Evolutionary conservation across 2,329 filamentous ascomycete species (phyloP).

Genomic region (Whalleya microplaca): DNA sequence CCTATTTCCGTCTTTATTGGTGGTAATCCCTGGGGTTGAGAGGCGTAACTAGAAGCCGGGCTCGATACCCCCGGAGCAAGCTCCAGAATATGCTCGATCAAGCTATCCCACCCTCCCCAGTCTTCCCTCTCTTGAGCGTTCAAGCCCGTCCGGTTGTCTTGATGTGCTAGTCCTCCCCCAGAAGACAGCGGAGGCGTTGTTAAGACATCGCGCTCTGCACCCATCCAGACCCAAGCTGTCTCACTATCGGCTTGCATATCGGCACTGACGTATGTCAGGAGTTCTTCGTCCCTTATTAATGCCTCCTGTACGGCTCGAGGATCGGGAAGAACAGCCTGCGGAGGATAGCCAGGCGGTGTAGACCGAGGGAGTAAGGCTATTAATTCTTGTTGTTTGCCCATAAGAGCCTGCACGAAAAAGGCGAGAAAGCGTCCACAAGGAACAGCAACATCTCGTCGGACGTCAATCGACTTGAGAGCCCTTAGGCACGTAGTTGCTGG

Average conservation of each 20-base stretch:
- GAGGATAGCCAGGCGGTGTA: conserved; percentile 29
- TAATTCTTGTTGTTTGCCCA: conserved; percentile 56
- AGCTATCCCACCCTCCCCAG: conserved; percentile 80
- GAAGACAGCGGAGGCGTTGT: conserved; percentile 31
- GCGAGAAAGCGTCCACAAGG: conserved; percentile 80
- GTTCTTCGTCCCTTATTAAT: conserved; percentile 74
- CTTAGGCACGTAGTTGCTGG: conserved; percentile 75
- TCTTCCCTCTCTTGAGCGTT: conserved; percentile 62
- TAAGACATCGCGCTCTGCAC: conserved; percentile 54
- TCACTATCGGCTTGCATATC: conserved; percentile 83
- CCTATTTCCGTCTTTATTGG: conserved; percentile 40
- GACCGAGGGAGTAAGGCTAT: conserved; percentile 36
- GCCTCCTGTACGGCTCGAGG: conserved; percentile 40
- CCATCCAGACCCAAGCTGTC: conserved; percentile 82
- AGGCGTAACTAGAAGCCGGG: conserved; percentile 32
- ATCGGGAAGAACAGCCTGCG: conserved; percentile 28
- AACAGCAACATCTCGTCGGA: conserved; percentile 71
- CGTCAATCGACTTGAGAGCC: conserved; percentile 70
- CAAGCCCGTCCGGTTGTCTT: conserved; percentile 55
- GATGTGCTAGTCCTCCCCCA: conserved; percentile 43
- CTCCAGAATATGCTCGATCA: conserved; percentile 66
- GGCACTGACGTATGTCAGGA: conserved; percentile 82
- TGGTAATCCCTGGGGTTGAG: conserved; percentile 34
- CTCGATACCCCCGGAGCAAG: conserved; percentile 47
- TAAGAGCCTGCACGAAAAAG: conserved; percentile 76